Percentiles rank a stretch among this genome's conserved stretches.
These are phyloP conservation scores for Fusarium odoratissimum DNA, from an alignment of 2,329 filamentous ascomycete genomes.

Conservation along the genomic window DNA sequence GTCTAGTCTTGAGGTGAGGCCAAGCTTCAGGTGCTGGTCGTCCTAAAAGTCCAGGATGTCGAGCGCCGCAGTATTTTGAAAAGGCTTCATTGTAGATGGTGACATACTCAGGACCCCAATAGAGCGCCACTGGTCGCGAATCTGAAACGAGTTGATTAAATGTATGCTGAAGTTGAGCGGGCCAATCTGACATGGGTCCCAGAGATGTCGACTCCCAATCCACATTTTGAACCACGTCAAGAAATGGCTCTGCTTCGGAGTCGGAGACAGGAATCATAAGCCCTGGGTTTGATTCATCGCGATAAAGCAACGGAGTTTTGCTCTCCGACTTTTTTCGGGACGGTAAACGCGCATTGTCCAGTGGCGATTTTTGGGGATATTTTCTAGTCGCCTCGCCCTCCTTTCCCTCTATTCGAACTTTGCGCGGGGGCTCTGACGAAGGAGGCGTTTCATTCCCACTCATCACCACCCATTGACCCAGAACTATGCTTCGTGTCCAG, in stretches of 20 bases:
- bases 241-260: slow-evolving; percentile 53
- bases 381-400: slow-evolving; percentile 34
- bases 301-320: slow-evolving; percentile 45
- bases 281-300: slow-evolving; percentile 48
- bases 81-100: slow-evolving; percentile 78
- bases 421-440: slow-evolving; percentile 48
- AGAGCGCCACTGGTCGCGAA: slow-evolving; percentile 66
- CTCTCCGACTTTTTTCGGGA: slow-evolving; percentile 40
- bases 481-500: slow-evolving; percentile 54
- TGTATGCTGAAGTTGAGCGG: slow-evolving; percentile 58
- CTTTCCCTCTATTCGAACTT: slow-evolving; percentile 46
- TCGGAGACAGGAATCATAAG: slow-evolving; percentile 51
- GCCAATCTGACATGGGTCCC: slow-evolving; percentile 60
- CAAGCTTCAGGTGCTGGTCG: slow-evolving; percentile 69
- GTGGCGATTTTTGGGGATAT: slow-evolving; percentile 37
- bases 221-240: slow-evolving; percentile 54
- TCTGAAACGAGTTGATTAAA: slow-evolving; percentile 59
- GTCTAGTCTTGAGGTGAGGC: slow-evolving; percentile 62
- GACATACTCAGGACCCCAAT: slow-evolving; percentile 71
- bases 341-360: slow-evolving; percentile 37
- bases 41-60: slow-evolving; percentile 73
- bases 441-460: slow-evolving; percentile 52
- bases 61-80: slow-evolving; percentile 70
- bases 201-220: slow-evolving; percentile 61
- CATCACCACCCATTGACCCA: slow-evolving; percentile 53